phyloP scores from a whole-genome alignment of 2,329 filamentous ascomycete species.

The Alternaria triticimaculans region DNA sequence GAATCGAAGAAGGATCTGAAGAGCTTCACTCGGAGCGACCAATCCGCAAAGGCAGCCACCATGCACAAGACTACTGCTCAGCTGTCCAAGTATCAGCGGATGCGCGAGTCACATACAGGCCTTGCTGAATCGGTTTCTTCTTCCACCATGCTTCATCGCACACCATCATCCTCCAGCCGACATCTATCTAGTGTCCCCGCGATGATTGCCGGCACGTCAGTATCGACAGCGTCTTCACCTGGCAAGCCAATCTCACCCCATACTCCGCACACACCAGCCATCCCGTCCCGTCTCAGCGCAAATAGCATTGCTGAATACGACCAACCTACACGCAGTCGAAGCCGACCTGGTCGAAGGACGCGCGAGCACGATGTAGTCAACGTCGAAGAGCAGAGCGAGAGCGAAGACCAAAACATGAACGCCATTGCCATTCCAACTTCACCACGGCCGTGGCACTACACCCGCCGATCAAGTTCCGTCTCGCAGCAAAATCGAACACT shows the following conservation, averaged over 20 bases:
- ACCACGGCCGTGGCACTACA: conserved; percentile 61
- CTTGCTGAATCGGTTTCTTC: conserved; percentile 94
- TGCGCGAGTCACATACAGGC: conserved; percentile 87
- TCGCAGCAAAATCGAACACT: conserved; percentile 70
- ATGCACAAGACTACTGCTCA: conserved; percentile 80
- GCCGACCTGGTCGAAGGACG: conserved; percentile 41
- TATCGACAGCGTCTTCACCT: conserved; percentile 87
- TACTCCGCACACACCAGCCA: conserved; percentile 90
- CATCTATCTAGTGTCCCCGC: conserved; percentile 70
- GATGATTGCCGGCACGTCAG: conserved; percentile 69
- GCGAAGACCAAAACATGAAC: conserved; percentile 59
- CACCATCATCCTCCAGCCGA: conserved; percentile 78
- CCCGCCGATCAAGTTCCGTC: conserved; percentile 71
- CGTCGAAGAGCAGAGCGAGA: conserved; percentile 36
- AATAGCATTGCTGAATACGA: conserved; percentile 81
- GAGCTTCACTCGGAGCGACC: conserved; percentile 74
- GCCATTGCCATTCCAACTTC: conserved; percentile 78
- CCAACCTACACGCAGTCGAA: conserved; percentile 42
- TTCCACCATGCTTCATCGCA: conserved; percentile 82
- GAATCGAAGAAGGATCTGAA: conserved; percentile 87
- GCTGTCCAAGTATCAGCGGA: conserved; percentile 82
- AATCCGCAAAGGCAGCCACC: conserved; percentile 66
- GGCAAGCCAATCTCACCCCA: conserved; percentile 87
- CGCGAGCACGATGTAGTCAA: conserved; percentile 36
- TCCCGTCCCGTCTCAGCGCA: conserved; percentile 90